Conservation (phyloP, 2,329 filamentous ascomycete genomes). For the Sphaerulina musiva region DNA sequence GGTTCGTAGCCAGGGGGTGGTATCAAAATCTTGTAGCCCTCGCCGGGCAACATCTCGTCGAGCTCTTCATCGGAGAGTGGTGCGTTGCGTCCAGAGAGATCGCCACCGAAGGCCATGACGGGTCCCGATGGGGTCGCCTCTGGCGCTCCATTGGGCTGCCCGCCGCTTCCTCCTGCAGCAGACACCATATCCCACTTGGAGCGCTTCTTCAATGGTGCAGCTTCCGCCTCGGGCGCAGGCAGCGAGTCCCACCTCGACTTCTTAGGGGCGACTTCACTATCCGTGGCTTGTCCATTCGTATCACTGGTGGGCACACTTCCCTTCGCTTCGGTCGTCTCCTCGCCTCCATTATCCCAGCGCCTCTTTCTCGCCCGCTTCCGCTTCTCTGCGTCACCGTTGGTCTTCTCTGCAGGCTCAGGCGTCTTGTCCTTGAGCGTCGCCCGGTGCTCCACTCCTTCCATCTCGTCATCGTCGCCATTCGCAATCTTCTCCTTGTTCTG, state of each 20-base stretch:
- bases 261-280: constrained; percentile 43
- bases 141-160: constrained; percentile 67
- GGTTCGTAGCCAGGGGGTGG: constrained; percentile 90
- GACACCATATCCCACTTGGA: constrained; percentile 92
- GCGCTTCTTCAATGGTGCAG: constrained; percentile 62
- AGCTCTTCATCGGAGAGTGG: constrained; percentile 89
- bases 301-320: constrained; percentile 15
- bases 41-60: constrained; percentile 79
- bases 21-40: constrained; percentile 87
- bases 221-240: constrained; percentile 45
- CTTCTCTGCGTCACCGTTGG: constrained; percentile 59
- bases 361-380: constrained; percentile 73
- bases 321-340: constrained; percentile 33
- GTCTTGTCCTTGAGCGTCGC: constrained; percentile 61
- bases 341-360: constrained; percentile 70
- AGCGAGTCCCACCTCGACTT: constrained; percentile 85
- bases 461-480: constrained; percentile 64
- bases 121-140: constrained; percentile 15
- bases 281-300: constrained; percentile 16
- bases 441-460: constrained; percentile 56
- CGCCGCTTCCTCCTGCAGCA: constrained; percentile 57
- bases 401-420: constrained; percentile 21
- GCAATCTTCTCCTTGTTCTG: constrained; percentile 58
- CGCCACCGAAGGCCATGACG: constrained; percentile 63
- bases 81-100: constrained; percentile 71